Evolutionary conservation across 352 stramenopile species (phyloP).

Genomic region (Globisporangium nodosum): DNA sequence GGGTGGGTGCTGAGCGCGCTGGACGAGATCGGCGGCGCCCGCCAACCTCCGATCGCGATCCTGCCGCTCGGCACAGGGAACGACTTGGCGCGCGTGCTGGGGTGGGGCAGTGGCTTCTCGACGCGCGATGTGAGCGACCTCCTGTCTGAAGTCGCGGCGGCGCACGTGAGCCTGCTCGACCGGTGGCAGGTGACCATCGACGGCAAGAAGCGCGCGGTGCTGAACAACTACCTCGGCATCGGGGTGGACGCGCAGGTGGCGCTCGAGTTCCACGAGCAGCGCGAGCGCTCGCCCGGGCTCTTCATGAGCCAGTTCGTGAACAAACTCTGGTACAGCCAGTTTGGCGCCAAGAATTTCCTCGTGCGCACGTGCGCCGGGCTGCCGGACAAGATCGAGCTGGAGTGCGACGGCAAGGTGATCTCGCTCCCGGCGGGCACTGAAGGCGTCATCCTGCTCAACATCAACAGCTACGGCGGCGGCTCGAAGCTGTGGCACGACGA

Average conservation of each 20-base stretch:
- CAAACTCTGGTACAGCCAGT: slow-evolving; percentile 90
- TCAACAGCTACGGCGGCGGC: slow-evolving; percentile 85
- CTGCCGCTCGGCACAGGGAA: slow-evolving; percentile 95
- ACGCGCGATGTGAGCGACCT: slow-evolving; percentile 61
- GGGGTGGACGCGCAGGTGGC: slow-evolving; percentile 89
- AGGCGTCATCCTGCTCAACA: slow-evolving; percentile 85
- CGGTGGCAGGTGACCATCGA: slow-evolving; percentile 72
- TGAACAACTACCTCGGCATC: slow-evolving; percentile 85
- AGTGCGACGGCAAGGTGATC: slow-evolving; percentile 76
- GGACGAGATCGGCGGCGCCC: slow-evolving; percentile 51
- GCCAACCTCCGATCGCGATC: slow-evolving; percentile 91
- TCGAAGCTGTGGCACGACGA: slow-evolving; percentile 86
- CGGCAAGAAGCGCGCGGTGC: slow-evolving; percentile 51
- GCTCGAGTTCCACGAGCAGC: slow-evolving; percentile 88
- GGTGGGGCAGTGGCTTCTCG: slow-evolving; percentile 92
- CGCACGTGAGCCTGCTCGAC: slow-evolving; percentile 71
- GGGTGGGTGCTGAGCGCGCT: slow-evolving; percentile 87
- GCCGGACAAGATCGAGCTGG: slow-evolving; percentile 64
- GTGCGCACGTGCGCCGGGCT: slow-evolving; percentile 77
- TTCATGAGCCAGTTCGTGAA: slow-evolving; percentile 91
- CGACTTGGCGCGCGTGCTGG: slow-evolving; percentile 89
- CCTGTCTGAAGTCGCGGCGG: slow-evolving; percentile 59
- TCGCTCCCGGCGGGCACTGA: slow-evolving; percentile 68
- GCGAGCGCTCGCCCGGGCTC: slow-evolving; percentile 76
- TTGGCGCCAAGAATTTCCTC: slow-evolving; percentile 85